phyloP scores from a whole-genome alignment of 2,329 filamentous ascomycete species.

The Parafenestella ontariensis region DNA sequence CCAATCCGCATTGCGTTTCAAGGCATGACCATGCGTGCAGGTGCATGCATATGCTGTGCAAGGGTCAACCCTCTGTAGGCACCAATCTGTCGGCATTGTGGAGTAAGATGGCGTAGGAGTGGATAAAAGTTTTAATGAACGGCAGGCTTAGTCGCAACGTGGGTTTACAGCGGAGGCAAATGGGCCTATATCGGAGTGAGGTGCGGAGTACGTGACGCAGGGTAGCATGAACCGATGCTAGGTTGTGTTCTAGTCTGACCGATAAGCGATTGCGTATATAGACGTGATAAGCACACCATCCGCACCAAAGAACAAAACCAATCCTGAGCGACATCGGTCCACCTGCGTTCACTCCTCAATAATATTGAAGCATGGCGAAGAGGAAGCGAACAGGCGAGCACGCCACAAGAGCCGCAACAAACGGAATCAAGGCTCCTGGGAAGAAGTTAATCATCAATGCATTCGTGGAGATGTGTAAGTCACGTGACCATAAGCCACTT shows the following conservation, averaged over 20 bases:
- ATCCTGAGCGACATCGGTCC: constrained; percentile 30
- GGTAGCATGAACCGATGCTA: constrained; percentile 8
- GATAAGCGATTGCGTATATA: constrained; percentile 40
- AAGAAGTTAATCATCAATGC: constrained; percentile 54
- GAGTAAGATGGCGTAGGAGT: constrained; percentile 29
- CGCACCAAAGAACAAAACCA: constrained; percentile 21
- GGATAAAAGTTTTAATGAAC: constrained; percentile 5
- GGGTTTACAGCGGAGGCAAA: constrained; percentile 3
- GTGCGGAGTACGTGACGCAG: not conserved
- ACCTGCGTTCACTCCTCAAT: constrained; percentile 5
- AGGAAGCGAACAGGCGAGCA: constrained; percentile 19
- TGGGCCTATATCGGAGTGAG: constrained; percentile 17
- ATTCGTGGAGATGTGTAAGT: constrained; percentile 52
- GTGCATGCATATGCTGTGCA: constrained; percentile 4
- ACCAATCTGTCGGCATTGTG: constrained; percentile 28
- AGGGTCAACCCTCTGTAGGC: constrained; percentile 10
- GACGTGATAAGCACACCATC: constrained; percentile 37
- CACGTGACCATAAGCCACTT: not conserved
- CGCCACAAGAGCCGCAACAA: constrained; percentile 19
- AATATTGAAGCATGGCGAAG: constrained; percentile 15
- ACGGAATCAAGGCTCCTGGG: constrained; percentile 21
- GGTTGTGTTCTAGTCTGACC: constrained; percentile 12
- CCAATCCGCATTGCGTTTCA: constrained; percentile 1
- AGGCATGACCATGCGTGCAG: constrained; percentile 2
- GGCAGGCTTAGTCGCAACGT: constrained; percentile 5